Evolutionary conservation across 805 yeast genomes (phyloP), one percentile per base, ranked within the genome.

Genomic region (Sungouiozyma intestinalis): DNA sequence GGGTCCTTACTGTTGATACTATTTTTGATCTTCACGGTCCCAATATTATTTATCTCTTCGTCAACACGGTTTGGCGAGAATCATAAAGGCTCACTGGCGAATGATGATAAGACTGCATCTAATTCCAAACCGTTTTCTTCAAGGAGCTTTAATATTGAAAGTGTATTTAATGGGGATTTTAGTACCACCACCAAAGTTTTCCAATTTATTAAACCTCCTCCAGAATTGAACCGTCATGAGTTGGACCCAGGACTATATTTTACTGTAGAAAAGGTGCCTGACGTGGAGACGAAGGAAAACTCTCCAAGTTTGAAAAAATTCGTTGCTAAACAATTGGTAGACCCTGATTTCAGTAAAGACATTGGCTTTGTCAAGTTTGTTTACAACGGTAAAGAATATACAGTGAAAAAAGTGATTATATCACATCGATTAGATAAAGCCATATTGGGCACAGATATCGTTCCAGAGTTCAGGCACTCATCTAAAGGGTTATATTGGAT

Each of bases 381-480:
- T 0, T 74, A 69, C 52, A 59, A 67, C 2, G 76, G 68, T 2
- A 48, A 54, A 0, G 61, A 58, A 2, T 58, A 74, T 36, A 38
- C 46, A 0, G 65, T 81, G 1, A 67, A 69, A 5, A 49, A 64
- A 0, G 53, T 69, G 11, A 62, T 69, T 3, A 62, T 79, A 6
- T 76, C 73, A 48, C 64, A 68, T 33, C 55, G 67, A 8, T 57
- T 72, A 16, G 61, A 69, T 17, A 70, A 64, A 51, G 81, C 77
- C 1, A 57, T 90, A 11, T 57, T 86, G 2, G 62, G 63, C 4
- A 70, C 92, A 0, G 73, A 84, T 42, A 43, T 46, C 11, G 54
- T 58, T 13, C 53, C 56, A 24, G 73, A 77, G 52, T 85, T 79
- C 72, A 71, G 95, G 48, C 86, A 85, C 55, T 85, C 95, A 0